Conservation (phyloP, 768 basidiomycete species). For the Xerocomus potaroensis region DNA sequence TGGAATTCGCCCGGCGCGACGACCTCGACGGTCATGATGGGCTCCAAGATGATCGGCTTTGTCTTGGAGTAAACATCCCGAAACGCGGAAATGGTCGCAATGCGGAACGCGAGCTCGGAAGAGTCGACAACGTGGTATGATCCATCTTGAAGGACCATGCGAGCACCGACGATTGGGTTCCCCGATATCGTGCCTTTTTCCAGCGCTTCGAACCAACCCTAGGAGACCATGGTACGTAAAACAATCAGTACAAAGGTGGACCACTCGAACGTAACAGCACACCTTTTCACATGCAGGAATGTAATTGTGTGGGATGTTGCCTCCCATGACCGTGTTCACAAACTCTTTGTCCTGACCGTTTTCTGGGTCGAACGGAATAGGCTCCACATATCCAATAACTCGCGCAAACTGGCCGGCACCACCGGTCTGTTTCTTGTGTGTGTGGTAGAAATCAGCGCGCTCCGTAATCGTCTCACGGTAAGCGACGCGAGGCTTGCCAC, state of each 20-base stretch:
- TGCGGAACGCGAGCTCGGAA: slow-evolving; percentile 90
- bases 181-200: slow-evolving; percentile 90
- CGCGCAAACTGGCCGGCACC: slow-evolving; percentile 97
- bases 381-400: slow-evolving; percentile 87
- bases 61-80: slow-evolving; percentile 81
- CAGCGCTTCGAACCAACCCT: slow-evolving; percentile 94
- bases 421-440: slow-evolving; percentile 97
- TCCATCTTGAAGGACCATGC: slow-evolving; percentile 88
- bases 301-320: slow-evolving; percentile 84
- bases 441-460: slow-evolving; percentile 78
- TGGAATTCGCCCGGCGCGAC: slow-evolving; percentile 97
- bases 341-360: slow-evolving; percentile 83
- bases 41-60: slow-evolving; percentile 82
- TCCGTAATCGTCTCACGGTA: slow-evolving; percentile 93
- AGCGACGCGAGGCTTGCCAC: slow-evolving; percentile 94
- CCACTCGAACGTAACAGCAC: slow-evolving; percentile 12
- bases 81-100: slow-evolving; percentile 89
- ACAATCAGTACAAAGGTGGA: not conserved
- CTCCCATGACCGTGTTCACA: slow-evolving; percentile 86
- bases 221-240: not conserved
- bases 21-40: slow-evolving; percentile 98
- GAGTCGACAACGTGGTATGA: slow-evolving; percentile 93
- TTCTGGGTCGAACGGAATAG: slow-evolving; percentile 70
- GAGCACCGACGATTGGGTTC: slow-evolving; percentile 79
- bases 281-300: slow-evolving; percentile 97